phyloP scores from a whole-genome alignment of 306 rosid species.

The Medicago ruthenica region DNA sequence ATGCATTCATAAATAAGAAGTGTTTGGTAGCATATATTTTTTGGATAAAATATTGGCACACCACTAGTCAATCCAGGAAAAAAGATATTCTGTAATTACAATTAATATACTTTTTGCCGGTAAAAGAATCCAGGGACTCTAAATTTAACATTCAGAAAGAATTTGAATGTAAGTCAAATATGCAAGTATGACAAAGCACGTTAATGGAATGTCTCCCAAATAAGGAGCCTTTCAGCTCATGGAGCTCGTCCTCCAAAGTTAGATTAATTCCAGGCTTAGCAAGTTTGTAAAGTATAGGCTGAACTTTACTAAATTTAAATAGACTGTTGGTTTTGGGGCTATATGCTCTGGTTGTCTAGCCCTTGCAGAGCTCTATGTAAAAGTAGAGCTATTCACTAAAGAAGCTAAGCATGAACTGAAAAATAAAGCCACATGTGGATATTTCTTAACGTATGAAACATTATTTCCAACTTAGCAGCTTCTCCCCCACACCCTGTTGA shows the following conservation, averaged over 20 bases:
- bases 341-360: slow-evolving; percentile 15
- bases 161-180: slow-evolving; percentile 15
- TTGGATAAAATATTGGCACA: slow-evolving; percentile 9
- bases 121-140: slow-evolving; percentile 33
- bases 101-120: slow-evolving; percentile 19
- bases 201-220: slow-evolving; percentile 25
- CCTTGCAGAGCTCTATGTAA: slow-evolving; percentile 23
- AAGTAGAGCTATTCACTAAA: slow-evolving; percentile 26
- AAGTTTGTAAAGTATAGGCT: slow-evolving; percentile 30
- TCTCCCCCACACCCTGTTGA: background rate
- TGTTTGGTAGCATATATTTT: background rate
- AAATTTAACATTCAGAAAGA: slow-evolving; percentile 29
- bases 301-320: slow-evolving; percentile 23
- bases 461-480: too few species aligned
- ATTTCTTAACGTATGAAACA: slow-evolving; percentile 10
- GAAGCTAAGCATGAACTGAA: slow-evolving; percentile 26
- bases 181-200: slow-evolving; percentile 26
- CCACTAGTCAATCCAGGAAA: slow-evolving; percentile 9
- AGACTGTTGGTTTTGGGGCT: slow-evolving; percentile 12
- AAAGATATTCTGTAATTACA: background rate
- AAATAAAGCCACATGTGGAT: slow-evolving; percentile 15
- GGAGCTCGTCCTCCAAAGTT: slow-evolving; percentile 32
- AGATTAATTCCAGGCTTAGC: slow-evolving; percentile 36
- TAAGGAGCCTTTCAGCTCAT: slow-evolving; percentile 29
- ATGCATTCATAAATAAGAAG: slow-evolving; percentile 18